Evolutionary conservation across 441 rosid species (phyloP), one percentile per base, ranked within the genome.

Genomic region (Biscutella laevigata): DNA sequence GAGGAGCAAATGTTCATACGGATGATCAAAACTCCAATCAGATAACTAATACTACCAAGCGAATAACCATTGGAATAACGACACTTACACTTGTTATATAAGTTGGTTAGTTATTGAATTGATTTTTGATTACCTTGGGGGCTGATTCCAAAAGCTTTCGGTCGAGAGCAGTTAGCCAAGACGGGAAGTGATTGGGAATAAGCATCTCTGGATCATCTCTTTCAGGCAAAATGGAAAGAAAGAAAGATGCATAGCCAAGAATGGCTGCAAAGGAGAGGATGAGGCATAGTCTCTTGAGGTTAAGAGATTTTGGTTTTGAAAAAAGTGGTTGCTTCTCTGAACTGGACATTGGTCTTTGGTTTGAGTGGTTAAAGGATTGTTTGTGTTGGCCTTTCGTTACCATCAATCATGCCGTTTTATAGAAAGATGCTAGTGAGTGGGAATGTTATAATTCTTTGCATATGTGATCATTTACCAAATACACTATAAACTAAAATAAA

Each of bases 121-220:
- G 24, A 8, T 6, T 37, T 14, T 74, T 58, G 0, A 72, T 33
- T 39, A 48, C 76, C 63, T 51, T 67, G 3, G 69, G 60, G 36
- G 21, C 7, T 36, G 73, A 48, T 32, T 56, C 57, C 7, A 82
- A 42, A 17, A 80, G 84, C 67, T 53, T 72, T 44, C 84, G 42
- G 29, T 82, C 88, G 35, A 47, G 68, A 2, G 59, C 43, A 22
- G 64, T 71, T 20, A 85, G 66, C 95, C 90, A 82, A 0, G 70
- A 53, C 0, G 88, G 90, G 42, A 86, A 77, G 15, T 52, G 62
- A 14, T 43, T 55, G 10, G 44, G 21, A 22, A 41, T 12, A 1
- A 54, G 30, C 41, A 60, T 45, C n/a, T 37, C 12, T 13, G 61
- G 48, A 3, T 57, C 60, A n/a, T 66, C 57, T 17, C 17, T 40